Base-by-base conservation (phyloP, 495 filamentous ascomycete genomes). In the Aspergillus bridgeri region DNA sequence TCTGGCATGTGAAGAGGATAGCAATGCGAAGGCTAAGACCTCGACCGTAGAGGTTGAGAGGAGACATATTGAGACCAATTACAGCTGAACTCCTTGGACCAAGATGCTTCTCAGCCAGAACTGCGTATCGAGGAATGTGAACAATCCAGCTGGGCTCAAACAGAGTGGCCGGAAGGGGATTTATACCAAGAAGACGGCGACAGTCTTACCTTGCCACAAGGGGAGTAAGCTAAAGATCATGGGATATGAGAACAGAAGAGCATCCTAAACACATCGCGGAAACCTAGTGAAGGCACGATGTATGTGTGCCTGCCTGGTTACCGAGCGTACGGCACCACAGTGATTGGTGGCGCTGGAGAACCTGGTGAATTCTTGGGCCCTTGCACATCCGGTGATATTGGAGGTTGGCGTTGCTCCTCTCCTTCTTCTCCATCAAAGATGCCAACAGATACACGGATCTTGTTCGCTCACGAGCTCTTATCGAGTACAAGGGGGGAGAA, bases 1-100 rank as follows among this genome's bases (percentile, higher is more conserved):
- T 56, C 48, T 69, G 66, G 58, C 71, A 75, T 44, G 71, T 72
- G 60, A 74, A 63, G 61, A 72, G 61, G 54, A 74, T 72, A 22
- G 69, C 69, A 63, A 74, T 62, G 19, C 68, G 65, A 45, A 73
- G 70, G 47, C 67, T 49, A 33, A 63, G 63, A 44, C 72, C 72
- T 47, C 69, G 65, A 54, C 71, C 71, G 42, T 70, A 75, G 24
- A 73, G 59, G 53, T 69, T 62, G 52, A 70, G 48, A 45, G 65
- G 62, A 25, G 64, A 60, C 65, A 67, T 70, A 17, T 45, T 66
- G 48, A 44, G 17, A 24, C n/a, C 19, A 48, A 21, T 22, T 21
- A 22, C 6, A 46, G 46, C 54, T 29, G 49, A 21, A 48, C 49
- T 50, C 23, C 24, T 54, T 47, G 5, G 21, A 43, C 13, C 18